Base-by-base conservation (phyloP, 2,329 filamentous ascomycete genomes). In the Apiospora rasikravindrae region DNA sequence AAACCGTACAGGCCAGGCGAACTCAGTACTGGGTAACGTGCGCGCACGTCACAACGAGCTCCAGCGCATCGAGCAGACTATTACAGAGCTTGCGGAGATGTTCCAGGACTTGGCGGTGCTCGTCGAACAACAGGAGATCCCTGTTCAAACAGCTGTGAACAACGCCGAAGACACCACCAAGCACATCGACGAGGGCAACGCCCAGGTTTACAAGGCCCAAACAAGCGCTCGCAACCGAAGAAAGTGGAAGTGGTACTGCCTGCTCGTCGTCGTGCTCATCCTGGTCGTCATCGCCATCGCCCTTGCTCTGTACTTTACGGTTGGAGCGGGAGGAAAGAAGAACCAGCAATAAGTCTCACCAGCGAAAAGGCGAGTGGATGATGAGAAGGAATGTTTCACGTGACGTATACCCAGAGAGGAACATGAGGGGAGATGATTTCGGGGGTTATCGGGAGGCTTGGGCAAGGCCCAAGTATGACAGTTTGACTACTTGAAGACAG, bases 21-120 rank as follows among this genome's bases (percentile, higher is more conserved):
- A 87, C 69, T 91, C 91, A 22, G 90, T 94, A 10, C 90, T 96
- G 69, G 93, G 93, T 75, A 92, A 92, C 74, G 94, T 96, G 51
- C 92, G 93, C 75, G 93, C 93, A 49, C 93, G 94, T 71, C 94
- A 96, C 86, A 94, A 93, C 80, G 94, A 96, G 83, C 91, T 96
- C 75, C 89, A 94, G 83, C 90, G 90, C 82, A 96, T 96, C 77
- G 93, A 96, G 82, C 87, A 89, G 80, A 94, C 92, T 7, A 87
- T 96, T 75, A 84, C 85, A 47, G 92, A 96, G 81, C 88, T 96
- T 57, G 87, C 90, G 37, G 80, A 87, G 67, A 87, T 96, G 77
- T 95, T 94, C 85, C 86, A 91, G 75, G 91, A 95, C 78, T 89
- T 96, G 74, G 92, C 93, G 73, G 90, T 93, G 77, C 86, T 93